Conservation (phyloP, 768 basidiomycete genomes). For the Mycena maculata region DNA sequence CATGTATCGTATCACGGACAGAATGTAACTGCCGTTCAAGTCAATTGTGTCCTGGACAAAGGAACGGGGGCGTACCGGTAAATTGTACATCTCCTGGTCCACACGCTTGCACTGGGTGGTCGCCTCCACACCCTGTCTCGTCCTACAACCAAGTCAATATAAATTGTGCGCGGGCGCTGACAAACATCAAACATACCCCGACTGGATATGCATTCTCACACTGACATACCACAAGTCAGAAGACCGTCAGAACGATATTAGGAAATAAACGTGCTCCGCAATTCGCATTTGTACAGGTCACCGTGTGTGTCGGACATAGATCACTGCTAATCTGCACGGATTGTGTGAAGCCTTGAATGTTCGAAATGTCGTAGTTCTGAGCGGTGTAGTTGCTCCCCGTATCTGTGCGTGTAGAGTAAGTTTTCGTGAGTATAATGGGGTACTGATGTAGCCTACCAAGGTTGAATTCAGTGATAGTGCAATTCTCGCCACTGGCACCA, state of each 20-base stretch:
- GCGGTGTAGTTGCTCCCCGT: not conserved
- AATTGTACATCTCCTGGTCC: not conserved
- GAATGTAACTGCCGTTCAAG: not conserved
- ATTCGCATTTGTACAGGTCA: not conserved
- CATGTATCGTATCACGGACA: not conserved
- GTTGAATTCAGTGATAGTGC: not conserved
- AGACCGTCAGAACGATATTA: not conserved
- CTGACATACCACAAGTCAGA: not conserved
- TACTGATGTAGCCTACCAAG: not conserved
- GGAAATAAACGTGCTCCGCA: not conserved
- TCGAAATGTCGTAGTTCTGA: not conserved
- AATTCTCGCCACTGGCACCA: not conserved
- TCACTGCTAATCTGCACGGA: not conserved
- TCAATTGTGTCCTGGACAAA: not conserved
- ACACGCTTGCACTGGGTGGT: not conserved
- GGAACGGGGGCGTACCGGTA: not conserved
- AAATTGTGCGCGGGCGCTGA: not conserved
- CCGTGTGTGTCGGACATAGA: not conserved
- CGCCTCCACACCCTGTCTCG: not conserved
- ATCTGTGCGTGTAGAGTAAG: not conserved
- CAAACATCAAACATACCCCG: not conserved
- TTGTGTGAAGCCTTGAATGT: not conserved
- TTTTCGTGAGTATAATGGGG: not conserved
- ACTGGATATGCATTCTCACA: not conserved
- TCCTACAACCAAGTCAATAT: not conserved